Conservation (phyloP, 2,329 filamentous ascomycete species). For the Talaromyces sp. region DNA sequence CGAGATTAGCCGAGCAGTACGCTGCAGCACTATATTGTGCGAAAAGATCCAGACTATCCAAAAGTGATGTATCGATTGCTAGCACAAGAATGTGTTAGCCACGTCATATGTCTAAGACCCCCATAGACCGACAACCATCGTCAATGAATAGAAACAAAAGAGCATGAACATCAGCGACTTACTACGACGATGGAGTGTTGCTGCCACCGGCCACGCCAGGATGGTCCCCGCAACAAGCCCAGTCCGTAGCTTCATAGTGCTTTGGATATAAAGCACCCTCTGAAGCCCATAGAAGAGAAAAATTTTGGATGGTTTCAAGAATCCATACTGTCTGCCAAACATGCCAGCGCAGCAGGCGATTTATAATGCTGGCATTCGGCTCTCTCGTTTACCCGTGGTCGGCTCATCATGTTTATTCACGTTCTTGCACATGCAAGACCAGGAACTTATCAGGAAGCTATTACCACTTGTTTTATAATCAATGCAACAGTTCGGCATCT, state of each 20-base stretch:
- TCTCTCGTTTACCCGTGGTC: neutral
- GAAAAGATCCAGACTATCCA: slow-evolving; percentile 49
- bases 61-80: slow-evolving; percentile 25
- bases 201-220: slow-evolving; percentile 1
- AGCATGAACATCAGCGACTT: neutral
- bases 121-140: neutral
- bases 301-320: neutral
- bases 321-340: neutral
- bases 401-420: neutral
- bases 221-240: neutral
- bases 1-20: slow-evolving; percentile 53
- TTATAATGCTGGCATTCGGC: neutral
- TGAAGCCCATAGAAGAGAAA: too few species aligned
- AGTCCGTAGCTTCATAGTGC: neutral
- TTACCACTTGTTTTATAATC: neutral
- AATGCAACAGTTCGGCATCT: neutral
- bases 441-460: neutral
- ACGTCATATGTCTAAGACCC: neutral
- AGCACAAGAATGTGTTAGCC: neutral
- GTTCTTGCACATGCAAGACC: neutral
- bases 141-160: neutral
- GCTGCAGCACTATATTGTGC: slow-evolving; percentile 55
- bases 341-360: neutral
- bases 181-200: slow-evolving; percentile 13
- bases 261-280: neutral